Conservation (phyloP, 192 early-diverging fungal genomes). For the Mortierella antarctica region DNA sequence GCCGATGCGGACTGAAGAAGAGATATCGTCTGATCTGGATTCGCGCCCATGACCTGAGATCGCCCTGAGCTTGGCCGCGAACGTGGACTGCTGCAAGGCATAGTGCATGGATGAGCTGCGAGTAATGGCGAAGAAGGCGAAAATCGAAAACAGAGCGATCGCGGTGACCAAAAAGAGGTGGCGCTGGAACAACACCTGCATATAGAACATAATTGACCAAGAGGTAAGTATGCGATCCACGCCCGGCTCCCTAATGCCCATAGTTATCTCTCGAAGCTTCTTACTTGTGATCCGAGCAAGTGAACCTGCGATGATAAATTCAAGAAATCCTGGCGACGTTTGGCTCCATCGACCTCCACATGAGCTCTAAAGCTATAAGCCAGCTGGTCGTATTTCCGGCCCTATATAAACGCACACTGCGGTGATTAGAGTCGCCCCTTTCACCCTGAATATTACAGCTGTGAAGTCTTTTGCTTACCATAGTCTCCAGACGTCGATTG, state of each 20-base stretch:
- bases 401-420: conserved; percentile 27
- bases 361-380: conserved; percentile 51
- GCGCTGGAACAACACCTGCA: conserved; percentile 57
- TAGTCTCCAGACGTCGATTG: conserved; percentile 68
- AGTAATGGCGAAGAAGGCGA: conserved; percentile 55
- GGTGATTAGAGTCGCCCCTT: neutral
- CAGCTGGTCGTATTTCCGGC: conserved; percentile 60
- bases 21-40: neutral
- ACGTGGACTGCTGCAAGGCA: conserved; percentile 41
- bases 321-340: conserved; percentile 51
- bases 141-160: conserved; percentile 44
- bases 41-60: conserved; percentile 28
- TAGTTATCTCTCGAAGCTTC: neutral
- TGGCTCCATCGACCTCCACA: conserved; percentile 54
- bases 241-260: neutral
- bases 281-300: conserved; percentile 60
- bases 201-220: neutral
- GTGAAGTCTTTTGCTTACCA: conserved; percentile 53
- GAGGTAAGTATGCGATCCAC: neutral
- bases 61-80: conserved; percentile 41
- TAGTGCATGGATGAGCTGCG: conserved; percentile 55
- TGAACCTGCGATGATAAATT: conserved; percentile 57
- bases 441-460: neutral
- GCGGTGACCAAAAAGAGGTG: conserved; percentile 52
- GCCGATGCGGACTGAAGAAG: conserved; percentile 36